A percentile compares a stretch with the other conserved stretches of the same genome.
phyloP scores from a whole-genome alignment of 2,329 filamentous ascomycete species.

The Hymenoscyphus repandus region DNA sequence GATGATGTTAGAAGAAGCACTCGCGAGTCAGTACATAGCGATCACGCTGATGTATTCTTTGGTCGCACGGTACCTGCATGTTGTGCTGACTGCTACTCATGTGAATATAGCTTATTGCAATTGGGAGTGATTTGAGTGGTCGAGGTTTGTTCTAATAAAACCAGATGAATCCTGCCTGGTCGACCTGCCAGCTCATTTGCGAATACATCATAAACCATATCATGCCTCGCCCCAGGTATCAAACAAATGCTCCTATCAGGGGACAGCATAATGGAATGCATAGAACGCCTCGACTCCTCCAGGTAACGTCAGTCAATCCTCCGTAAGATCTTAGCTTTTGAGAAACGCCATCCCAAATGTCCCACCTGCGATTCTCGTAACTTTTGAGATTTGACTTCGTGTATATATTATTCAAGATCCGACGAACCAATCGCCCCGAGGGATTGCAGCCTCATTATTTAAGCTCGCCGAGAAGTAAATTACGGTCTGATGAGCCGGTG shows the following conservation, averaged over 20 bases:
- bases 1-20: too few species aligned
- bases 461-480: conserved; percentile 76
- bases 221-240: conserved; percentile 6
- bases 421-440: neutral
- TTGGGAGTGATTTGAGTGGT: too few species aligned
- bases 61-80: conserved; percentile 1
- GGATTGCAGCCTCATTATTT: conserved; percentile 40
- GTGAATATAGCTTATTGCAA: neutral
- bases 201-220: conserved; percentile 3
- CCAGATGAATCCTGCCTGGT: conserved; percentile 8
- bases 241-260: conserved; percentile 5
- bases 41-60: neutral
- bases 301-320: neutral
- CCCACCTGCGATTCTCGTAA: neutral
- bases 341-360: neutral
- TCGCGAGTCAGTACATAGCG: neutral
- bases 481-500: conserved; percentile 85
- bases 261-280: conserved; percentile 23
- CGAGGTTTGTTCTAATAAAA: too few species aligned
- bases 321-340: neutral
- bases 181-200: neutral
- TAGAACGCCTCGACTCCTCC: conserved; percentile 15
- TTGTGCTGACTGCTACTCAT: neutral
- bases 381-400: neutral
- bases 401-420: neutral